Evolutionary conservation across 108 stramenopile species (phyloP).

Genomic region (Discostella stelligeroides): DNA sequence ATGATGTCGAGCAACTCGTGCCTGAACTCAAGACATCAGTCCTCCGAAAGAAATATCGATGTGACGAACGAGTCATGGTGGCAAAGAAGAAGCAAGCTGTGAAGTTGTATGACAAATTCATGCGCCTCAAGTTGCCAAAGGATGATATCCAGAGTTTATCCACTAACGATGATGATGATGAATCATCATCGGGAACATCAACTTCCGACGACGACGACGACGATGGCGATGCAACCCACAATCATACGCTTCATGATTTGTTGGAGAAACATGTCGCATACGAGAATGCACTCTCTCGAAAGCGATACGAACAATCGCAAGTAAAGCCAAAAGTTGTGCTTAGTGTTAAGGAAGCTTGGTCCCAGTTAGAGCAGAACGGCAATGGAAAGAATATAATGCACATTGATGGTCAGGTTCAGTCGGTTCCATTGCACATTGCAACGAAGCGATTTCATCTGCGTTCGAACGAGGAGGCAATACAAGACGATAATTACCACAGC

Average conservation of each 20-base stretch:
- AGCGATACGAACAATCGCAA: slow-evolving; percentile 22
- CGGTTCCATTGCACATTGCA: slow-evolving; percentile 21
- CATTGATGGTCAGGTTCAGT: slow-evolving; percentile 23
- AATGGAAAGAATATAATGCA: not conserved
- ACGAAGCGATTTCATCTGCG: slow-evolving; percentile 9
- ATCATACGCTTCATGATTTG: slow-evolving; percentile 37
- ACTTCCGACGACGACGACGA: slow-evolving; percentile 29
- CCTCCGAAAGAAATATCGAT: slow-evolving; percentile 48
- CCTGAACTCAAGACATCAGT: slow-evolving; percentile 33
- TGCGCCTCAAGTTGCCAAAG: slow-evolving; percentile 13
- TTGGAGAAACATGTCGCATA: slow-evolving; percentile 35
- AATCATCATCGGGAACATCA: slow-evolving; percentile 11
- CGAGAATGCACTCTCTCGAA: slow-evolving; percentile 38
- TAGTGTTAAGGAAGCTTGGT: slow-evolving; percentile 35
- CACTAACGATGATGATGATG: not conserved
- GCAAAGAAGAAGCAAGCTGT: slow-evolving; percentile 26
- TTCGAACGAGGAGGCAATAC: not conserved
- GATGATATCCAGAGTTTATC: slow-evolving; percentile 8
- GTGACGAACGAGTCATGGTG: slow-evolving; percentile 31
- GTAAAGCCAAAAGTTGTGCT: slow-evolving; percentile 16
- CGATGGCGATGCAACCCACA: not conserved
- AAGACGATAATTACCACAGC: not conserved
- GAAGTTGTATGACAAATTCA: slow-evolving; percentile 16
- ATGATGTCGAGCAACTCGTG: not conserved
- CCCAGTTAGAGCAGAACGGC: slow-evolving; percentile 19